Evolutionary conservation across 768 basidiomycete genomes (phyloP).

Genomic region (Boletus subcaerulescens): DNA sequence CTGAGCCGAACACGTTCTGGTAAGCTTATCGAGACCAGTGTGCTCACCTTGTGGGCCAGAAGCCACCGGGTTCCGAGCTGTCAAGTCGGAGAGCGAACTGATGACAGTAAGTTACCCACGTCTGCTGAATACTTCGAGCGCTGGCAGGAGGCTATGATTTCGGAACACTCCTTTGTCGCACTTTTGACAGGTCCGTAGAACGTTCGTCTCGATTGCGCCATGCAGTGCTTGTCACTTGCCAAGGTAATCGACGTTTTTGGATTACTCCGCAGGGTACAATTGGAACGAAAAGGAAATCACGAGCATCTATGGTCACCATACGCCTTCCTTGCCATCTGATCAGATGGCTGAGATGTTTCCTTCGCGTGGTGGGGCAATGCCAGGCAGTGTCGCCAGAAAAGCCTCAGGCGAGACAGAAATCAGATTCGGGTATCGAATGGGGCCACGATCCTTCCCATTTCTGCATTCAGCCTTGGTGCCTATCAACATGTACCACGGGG

Average conservation of each 20-base stretch:
- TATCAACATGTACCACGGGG: constrained; percentile 16
- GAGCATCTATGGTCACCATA: neutral
- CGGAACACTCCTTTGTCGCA: constrained; percentile 2
- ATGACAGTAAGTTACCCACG: neutral
- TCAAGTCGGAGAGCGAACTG: constrained; percentile 4
- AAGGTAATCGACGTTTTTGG: neutral
- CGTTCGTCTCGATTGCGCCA: constrained; percentile 1
- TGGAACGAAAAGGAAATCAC: neutral
- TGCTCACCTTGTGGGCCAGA: too few relatives aligned
- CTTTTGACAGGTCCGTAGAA: constrained; percentile 6
- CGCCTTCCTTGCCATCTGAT: neutral
- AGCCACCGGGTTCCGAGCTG: neutral
- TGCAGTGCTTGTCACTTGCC: neutral
- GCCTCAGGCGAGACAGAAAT: neutral
- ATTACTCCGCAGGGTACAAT: neutral
- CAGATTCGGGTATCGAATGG: neutral
- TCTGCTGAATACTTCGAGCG: too few relatives aligned
- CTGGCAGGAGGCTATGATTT: too few relatives aligned
- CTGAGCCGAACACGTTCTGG: neutral
- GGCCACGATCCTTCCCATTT: neutral
- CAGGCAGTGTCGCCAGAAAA: neutral
- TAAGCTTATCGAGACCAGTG: too few relatives aligned
- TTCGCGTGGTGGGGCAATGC: neutral
- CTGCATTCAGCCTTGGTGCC: constrained; percentile 9
- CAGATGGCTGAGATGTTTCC: neutral